Evolutionary conservation across 352 stramenopile genomes (phyloP).

Genomic region (Vaucheria bursata): DNA sequence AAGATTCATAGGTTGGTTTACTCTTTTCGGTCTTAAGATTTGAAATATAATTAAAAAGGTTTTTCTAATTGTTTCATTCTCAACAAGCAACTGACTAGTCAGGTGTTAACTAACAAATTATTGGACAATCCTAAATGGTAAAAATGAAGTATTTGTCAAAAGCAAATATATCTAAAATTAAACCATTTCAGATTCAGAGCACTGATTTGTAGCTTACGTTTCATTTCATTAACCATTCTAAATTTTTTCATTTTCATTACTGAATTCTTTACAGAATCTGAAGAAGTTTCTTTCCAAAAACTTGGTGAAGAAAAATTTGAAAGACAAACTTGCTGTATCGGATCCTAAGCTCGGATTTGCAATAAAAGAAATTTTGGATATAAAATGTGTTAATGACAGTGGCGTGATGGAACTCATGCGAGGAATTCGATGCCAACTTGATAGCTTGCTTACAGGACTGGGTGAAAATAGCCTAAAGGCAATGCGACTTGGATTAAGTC

Average conservation of each 20-base stretch:
- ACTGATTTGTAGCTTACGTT: too few relatives aligned
- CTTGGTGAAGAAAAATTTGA: constrained; percentile 81
- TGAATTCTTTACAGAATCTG: constrained; percentile 52
- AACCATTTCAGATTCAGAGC: too few relatives aligned
- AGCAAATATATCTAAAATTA: too few relatives aligned
- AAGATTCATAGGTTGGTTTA: too few relatives aligned
- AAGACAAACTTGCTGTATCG: constrained; percentile 86
- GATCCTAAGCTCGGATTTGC: constrained; percentile 87
- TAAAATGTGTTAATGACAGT: constrained; percentile 53
- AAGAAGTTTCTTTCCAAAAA: constrained; percentile 99
- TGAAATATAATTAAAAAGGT: too few relatives aligned
- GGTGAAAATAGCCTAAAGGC: constrained; percentile 77
- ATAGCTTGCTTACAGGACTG: constrained; percentile 77
- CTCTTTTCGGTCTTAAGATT: too few relatives aligned
- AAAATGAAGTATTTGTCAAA: too few relatives aligned
- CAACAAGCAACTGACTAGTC: too few relatives aligned
- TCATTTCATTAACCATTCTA: too few relatives aligned
- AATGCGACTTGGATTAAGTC: constrained; percentile 98
- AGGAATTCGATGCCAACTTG: constrained; percentile 90
- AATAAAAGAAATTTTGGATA: constrained; percentile 97
- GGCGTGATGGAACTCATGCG: constrained; percentile 80
- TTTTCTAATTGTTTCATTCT: too few relatives aligned
- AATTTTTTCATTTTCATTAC: not conserved
- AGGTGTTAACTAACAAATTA: too few relatives aligned
- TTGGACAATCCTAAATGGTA: too few relatives aligned